Conservation (phyloP, 257 asterid species). For the Oldenlandia corymbosa region DNA sequence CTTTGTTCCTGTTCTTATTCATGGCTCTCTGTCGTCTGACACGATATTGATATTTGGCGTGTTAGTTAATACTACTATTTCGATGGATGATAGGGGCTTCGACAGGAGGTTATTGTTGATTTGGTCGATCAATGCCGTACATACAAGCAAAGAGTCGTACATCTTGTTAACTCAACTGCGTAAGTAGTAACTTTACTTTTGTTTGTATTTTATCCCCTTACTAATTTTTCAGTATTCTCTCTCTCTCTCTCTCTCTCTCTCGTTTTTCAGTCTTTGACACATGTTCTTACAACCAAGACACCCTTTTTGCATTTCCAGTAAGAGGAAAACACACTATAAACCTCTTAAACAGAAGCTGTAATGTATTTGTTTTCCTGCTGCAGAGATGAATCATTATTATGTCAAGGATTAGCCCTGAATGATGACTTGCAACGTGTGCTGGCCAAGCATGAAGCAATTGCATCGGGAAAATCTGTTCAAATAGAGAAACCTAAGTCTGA, state of each 20-base stretch:
- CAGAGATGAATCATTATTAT: conserved; percentile 87
- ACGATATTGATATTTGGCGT: background rate
- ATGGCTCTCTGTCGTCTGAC: background rate
- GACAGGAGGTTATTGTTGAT: conserved; percentile 96
- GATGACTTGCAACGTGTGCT: conserved; percentile 91
- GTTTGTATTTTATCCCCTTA: no score
- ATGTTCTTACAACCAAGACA: no score
- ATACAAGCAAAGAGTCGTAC: conserved; percentile 94
- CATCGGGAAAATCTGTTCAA: conserved; percentile 59
- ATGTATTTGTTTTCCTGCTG: conserved; percentile 23
- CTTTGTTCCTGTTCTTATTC: background rate
- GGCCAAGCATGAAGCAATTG: conserved; percentile 81
- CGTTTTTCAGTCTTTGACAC: no score
- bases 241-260: no score
- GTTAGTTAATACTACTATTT: background rate
- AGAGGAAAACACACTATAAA: no score
- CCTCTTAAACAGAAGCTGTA: no score
- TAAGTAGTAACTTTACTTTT: conserved; percentile 43
- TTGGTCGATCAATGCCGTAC: conserved; percentile 96
- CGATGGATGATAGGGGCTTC: conserved; percentile 56
- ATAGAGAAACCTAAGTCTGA: conserved; percentile 52
- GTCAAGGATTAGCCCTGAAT: conserved; percentile 89
- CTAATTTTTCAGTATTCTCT: no score
- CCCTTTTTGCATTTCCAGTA: no score
- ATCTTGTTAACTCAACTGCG: conserved; percentile 97